Evolutionary conservation across 192 early-diverging fungal genomes (phyloP).

Genomic region (Coemansia sp.): DNA sequence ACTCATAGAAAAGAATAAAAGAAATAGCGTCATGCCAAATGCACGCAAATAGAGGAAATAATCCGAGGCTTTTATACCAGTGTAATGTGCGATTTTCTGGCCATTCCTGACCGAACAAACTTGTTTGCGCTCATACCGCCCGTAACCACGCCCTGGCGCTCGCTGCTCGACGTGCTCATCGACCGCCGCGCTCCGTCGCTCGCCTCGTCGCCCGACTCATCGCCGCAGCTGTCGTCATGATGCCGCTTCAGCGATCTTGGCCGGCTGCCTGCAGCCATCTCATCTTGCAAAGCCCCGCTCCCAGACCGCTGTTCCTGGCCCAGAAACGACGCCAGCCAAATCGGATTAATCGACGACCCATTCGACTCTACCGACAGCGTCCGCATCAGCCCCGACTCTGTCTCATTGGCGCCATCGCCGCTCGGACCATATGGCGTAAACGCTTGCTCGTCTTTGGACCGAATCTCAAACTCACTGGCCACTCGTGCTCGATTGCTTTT

Average conservation of each 20-base stretch:
- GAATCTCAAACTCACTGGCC: neutral
- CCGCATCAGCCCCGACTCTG: conserved; percentile 8
- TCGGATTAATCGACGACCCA: conserved; percentile 18
- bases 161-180: conserved; percentile 21
- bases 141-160: conserved; percentile 14
- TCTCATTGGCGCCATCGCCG: neutral
- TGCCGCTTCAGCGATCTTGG: conserved; percentile 47
- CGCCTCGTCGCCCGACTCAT: conserved; percentile 15
- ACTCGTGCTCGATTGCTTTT: conserved; percentile 32
- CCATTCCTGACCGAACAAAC: conserved; percentile 33
- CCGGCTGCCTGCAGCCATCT: conserved; percentile 2
- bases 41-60: neutral
- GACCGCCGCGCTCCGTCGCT: conserved; percentile 16
- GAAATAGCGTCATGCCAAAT: no score
- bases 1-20: no score
- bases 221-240: conserved; percentile 19
- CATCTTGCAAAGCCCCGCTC: neutral
- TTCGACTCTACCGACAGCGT: conserved; percentile 19
- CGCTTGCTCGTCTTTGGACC: conserved; percentile 3
- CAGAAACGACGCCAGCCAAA: conserved; percentile 46
- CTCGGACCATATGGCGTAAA: conserved; percentile 13
- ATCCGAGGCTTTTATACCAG: conserved; percentile 9
- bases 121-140: conserved; percentile 24
- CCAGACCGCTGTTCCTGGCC: conserved; percentile 22
- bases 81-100: conserved; percentile 26